Conservation (phyloP, 805 yeast species). For the Wickerhamomyces xylosicus region DNA sequence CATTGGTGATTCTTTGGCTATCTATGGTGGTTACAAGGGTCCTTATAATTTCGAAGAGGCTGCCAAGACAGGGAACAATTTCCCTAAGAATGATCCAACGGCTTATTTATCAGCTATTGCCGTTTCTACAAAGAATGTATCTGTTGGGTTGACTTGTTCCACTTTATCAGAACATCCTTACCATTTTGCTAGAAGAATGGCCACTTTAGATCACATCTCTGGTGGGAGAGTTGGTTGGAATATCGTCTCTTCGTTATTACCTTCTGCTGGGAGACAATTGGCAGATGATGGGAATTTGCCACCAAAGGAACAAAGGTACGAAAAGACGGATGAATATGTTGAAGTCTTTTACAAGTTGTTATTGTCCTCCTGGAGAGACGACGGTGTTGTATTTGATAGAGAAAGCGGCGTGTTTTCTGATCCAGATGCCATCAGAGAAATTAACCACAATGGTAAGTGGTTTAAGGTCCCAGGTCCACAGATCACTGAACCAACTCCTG, state of each 20-base stretch:
- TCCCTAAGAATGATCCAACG: slow-evolving; percentile 30
- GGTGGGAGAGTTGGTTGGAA: slow-evolving; percentile 40
- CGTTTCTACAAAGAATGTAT: slow-evolving; percentile 29
- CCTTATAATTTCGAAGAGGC: slow-evolving; percentile 27
- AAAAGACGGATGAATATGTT: slow-evolving; percentile 32
- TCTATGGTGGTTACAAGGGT: slow-evolving; percentile 32
- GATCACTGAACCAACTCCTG: slow-evolving; percentile 33
- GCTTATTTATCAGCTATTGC: slow-evolving; percentile 32
- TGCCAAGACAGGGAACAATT: slow-evolving; percentile 23
- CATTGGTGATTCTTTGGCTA: slow-evolving; percentile 31
- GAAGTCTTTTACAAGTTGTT: slow-evolving; percentile 30
- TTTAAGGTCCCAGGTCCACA: slow-evolving; percentile 29
- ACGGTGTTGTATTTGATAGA: slow-evolving; percentile 20
- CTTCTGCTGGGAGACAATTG: slow-evolving; percentile 33
- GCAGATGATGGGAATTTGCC: slow-evolving; percentile 27
- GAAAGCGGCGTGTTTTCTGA: slow-evolving; percentile 25
- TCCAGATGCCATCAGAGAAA: slow-evolving; percentile 29
- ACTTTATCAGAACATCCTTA: slow-evolving; percentile 36
- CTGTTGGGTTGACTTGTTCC: slow-evolving; percentile 33
- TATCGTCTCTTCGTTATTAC: slow-evolving; percentile 31
- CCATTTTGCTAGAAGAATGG: slow-evolving; percentile 32
- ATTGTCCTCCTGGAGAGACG: slow-evolving; percentile 35
- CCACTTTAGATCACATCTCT: slow-evolving; percentile 34
- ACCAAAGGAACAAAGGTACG: slow-evolving; percentile 32
- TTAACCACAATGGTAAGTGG: slow-evolving; percentile 30